A percentile compares a stretch with the other conserved stretches of the same genome.
phyloP scores from a whole-genome alignment of 208 protist species.

The Vickermania spadyakhi region DNA sequence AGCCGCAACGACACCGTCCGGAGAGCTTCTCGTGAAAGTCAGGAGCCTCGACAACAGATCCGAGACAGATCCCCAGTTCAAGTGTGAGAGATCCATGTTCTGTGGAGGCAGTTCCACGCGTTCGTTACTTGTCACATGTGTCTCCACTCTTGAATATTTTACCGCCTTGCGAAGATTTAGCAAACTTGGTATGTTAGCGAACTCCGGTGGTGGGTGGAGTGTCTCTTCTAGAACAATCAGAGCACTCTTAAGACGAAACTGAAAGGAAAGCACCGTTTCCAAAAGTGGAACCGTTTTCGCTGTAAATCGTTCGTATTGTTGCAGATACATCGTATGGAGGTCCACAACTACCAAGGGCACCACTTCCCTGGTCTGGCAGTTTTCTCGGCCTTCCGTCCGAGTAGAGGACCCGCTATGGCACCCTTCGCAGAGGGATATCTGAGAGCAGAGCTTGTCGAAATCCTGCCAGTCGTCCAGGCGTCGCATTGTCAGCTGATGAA shows the following conservation, averaged over 20 bases:
- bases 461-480: not conserved
- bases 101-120: too few species aligned
- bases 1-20: too few species aligned
- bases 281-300: conserved; percentile 30
- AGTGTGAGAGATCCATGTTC: too few species aligned
- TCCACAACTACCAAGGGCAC: conserved; percentile 52
- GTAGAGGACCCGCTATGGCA: not conserved
- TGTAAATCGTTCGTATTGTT: conserved; percentile 45
- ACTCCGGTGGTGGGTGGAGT: too few species aligned
- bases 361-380: not conserved
- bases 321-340: conserved; percentile 23
- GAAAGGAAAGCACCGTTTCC: conserved; percentile 46
- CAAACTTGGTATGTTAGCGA: too few species aligned
- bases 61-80: too few species aligned
- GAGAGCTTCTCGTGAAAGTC: too few species aligned
- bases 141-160: too few species aligned
- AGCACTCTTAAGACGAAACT: conserved; percentile 42
- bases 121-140: too few species aligned
- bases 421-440: too few species aligned
- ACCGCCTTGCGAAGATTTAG: too few species aligned
- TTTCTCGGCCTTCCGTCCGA: not conserved
- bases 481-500: not conserved
- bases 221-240: conserved; percentile 46
- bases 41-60: too few species aligned
- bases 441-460: not conserved